Base-by-base conservation (phyloP, 116 monocot genomes). In the Phalaenopsis hybrid region DNA sequence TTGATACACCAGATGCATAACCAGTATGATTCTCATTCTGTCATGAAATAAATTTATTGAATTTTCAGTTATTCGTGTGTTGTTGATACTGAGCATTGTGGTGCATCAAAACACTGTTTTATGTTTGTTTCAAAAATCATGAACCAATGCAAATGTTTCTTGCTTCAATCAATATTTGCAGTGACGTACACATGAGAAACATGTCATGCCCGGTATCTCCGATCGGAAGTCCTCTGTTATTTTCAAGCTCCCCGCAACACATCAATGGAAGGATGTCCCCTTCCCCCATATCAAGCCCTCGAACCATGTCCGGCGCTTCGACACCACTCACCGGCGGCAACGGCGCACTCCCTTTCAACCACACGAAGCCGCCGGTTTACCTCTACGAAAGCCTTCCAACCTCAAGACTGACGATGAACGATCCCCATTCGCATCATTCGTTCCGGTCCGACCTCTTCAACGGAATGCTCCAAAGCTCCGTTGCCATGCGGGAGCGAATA, bases 191-290 rank as follows among this genome's bases (percentile, higher is more conserved):
- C 63, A 59, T 80, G 37, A 92, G 82, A 82, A 85, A 92, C 76
- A 83, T 92, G 81, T 95, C 99, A 1, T 95, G 99, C 57, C 99
- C 99, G 18, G 91, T 99, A 61, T 97, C 97, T 84, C 94, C 93
- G 18, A 89, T 91, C 51, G 86, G 97, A 84, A 97, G 94, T 68
- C 94, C 97, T 73, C 86, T 94, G 25, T 78, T 89, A 12, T 83
- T 82, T 68, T 87, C 92, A 69, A 90, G 89, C 67, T 92, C 94
- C 23, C 87, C 92, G 31, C 91, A 83, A 44, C 89, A 87, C 50
- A 70, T 88, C 8, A 97, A 81, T 83, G 97, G 94, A 51, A 88
- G 90, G 81, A 88, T 91, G 88, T 92, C 95, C 25, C 95, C 95
- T 7, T 92, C 99, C 50, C 95, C 92, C 20, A 92, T 95, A 79